A percentile compares a stretch with the other conserved stretches of the same genome.
Evolutionary conservation across 2,329 filamentous ascomycete species (phyloP).

Genomic region (Keithomyces neogunnii): DNA sequence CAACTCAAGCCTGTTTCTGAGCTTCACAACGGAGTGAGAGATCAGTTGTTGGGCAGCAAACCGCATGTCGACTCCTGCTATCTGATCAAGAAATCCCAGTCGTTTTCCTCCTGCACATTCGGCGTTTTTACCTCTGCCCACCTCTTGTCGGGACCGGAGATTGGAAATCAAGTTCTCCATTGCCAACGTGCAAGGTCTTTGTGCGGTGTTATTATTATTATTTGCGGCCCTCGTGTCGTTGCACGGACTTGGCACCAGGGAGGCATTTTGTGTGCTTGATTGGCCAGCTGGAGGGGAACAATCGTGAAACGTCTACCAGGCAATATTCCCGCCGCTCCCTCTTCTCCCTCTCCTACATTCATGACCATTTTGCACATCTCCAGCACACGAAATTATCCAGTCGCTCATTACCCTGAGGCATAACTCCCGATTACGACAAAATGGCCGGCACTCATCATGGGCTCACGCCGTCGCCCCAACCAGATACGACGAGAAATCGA

Average conservation of each 20-base stretch:
- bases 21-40: background rate
- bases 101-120: background rate
- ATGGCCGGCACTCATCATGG: conserved; percentile 17
- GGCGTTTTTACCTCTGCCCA: background rate
- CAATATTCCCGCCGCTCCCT: background rate
- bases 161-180: too few relatives aligned
- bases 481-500: conserved; percentile 64
- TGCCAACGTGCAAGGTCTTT: too few relatives aligned
- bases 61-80: conserved; percentile 2
- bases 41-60: background rate
- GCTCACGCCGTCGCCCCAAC: conserved; percentile 43
- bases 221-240: background rate
- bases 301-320: conserved; percentile 10
- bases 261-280: conserved; percentile 1
- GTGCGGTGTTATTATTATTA: background rate
- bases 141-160: too few relatives aligned
- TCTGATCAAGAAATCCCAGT: background rate
- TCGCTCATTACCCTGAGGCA: background rate
- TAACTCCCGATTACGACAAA: background rate
- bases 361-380: background rate
- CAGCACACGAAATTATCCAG: background rate
- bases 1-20: conserved; percentile 5
- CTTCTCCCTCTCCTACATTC: background rate
- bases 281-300: conserved; percentile 2
- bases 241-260: conserved; percentile 2